Evolutionary conservation across 768 basidiomycete species (phyloP), one percentile per base, ranked within the genome.

Genomic region (Exidia glandulosa): DNA sequence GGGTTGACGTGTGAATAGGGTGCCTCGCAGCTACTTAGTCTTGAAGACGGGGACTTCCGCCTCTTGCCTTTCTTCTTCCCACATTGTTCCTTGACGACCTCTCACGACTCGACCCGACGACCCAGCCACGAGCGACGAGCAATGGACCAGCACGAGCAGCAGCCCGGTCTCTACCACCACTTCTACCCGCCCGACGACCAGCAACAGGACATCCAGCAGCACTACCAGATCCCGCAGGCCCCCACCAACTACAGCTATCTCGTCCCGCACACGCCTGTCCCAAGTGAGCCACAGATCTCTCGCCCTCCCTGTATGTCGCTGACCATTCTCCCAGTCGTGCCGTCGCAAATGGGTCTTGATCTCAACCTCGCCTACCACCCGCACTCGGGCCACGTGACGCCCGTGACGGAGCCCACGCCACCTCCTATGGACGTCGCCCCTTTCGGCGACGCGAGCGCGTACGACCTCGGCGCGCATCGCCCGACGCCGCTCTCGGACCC

Each of bases 341-440:
- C 72, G 63, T 83, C 50, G 50, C 50, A 54, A 14, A 29, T 29
- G 50, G 50, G 50, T 27, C 14, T 54, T 6, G 50, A 25, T 9
- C 30, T 54, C 9, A 4, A 12, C 25, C 14, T 6, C 10, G 27
- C 9, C 30, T 7, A 45, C 41, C 36, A 37, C 36, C 12, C 12
- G 36, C 36, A 37, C 36, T 37, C 36, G 36, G 36, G 36, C 36
- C 10, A 10, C 2, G 36, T 37, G 36, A 37, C 36, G 36, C 36
- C 36, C 36, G 36, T 37, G 36, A 45, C 10, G 2, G 81, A 84
- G 59, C 81, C 81, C 66, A 33, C 29, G 27, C 29, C 56, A 33
- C 80, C 83, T 63, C 73, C 76, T 69, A 69, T 78, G 61, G 85
- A 82, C 73, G 75, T 70, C 67, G 71, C 81, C 68, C 73, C 75